Evolutionary conservation across 345 rosid species (phyloP).

Genomic region (Psidium friedrichsthalianum): DNA sequence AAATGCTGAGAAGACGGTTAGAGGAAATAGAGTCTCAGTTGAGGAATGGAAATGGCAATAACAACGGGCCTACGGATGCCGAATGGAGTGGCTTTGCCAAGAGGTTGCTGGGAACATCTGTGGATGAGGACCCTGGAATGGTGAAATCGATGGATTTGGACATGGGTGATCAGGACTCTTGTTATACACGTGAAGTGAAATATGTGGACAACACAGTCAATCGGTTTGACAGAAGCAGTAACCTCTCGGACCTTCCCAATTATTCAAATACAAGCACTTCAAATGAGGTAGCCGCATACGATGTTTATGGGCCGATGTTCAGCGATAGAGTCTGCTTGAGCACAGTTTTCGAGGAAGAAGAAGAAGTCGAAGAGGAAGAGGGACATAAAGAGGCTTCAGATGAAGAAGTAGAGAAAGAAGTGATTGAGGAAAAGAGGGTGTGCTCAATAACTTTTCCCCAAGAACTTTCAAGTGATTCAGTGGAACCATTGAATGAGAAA

Average conservation of each 20-base stretch:
- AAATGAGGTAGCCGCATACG: constrained; percentile 17
- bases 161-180: constrained; percentile 67
- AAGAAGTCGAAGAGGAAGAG: constrained; percentile 31
- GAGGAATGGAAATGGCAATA: constrained; percentile 21
- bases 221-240: constrained; percentile 10
- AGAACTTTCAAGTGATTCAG: neutral
- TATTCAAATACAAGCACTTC: constrained; percentile 15
- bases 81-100: constrained; percentile 67
- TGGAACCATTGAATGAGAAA: constrained; percentile 8
- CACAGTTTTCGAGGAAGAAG: constrained; percentile 95
- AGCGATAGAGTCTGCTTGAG: constrained; percentile 54
- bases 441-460: constrained; percentile 16
- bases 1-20: constrained; percentile 66
- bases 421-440: constrained; percentile 66
- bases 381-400: constrained; percentile 15
- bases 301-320: constrained; percentile 25
- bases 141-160: constrained; percentile 98
- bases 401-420: constrained; percentile 71
- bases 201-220: neutral
- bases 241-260: neutral
- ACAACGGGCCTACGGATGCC: constrained; percentile 8
- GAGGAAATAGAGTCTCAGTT: constrained; percentile 67
- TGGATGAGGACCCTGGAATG: constrained; percentile 83
- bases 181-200: constrained; percentile 24
- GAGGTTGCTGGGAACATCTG: constrained; percentile 45